Conservation (phyloP, 805 yeast species). For the Kodamaea lidongshanica region DNA sequence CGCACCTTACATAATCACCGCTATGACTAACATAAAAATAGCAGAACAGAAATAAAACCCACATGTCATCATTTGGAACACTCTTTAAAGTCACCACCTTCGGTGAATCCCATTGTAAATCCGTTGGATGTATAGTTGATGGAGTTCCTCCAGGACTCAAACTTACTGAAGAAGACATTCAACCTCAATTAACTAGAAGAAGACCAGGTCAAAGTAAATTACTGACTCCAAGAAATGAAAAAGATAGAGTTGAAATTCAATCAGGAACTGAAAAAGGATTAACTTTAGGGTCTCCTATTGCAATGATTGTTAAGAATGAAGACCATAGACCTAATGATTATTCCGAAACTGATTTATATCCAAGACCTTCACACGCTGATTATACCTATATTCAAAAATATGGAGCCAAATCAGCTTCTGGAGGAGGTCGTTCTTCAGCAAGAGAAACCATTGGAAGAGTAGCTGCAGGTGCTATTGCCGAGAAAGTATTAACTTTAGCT, state of each 20-base stretch:
- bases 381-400: conserved; percentile 87
- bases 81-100: conserved; percentile 75
- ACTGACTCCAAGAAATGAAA: conserved; percentile 94
- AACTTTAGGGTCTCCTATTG: conserved; percentile 93
- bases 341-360: conserved; percentile 89
- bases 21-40: too few species aligned
- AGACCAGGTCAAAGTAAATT: conserved; percentile 95
- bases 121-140: conserved; percentile 97
- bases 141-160: conserved; percentile 96
- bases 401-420: conserved; percentile 88
- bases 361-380: conserved; percentile 98
- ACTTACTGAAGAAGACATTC: conserved; percentile 79
- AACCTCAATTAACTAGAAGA: conserved; percentile 93
- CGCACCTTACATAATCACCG: too few species aligned
- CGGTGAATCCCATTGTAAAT: conserved; percentile 96
- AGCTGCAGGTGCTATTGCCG: conserved; percentile 98
- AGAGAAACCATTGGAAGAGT: conserved; percentile 98
- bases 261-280: conserved; percentile 88
- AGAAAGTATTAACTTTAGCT: conserved; percentile 72
- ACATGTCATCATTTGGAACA: conserved; percentile 39
- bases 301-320: conserved; percentile 85
- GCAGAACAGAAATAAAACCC: too few species aligned
- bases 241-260: conserved; percentile 88
- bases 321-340: conserved; percentile 97
- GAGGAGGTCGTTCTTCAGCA: conserved; percentile 97